Evolutionary conservation across 2,329 filamentous ascomycete genomes (phyloP), one percentile per base, ranked within the genome.

Genomic region (Neospermospora avenae): DNA sequence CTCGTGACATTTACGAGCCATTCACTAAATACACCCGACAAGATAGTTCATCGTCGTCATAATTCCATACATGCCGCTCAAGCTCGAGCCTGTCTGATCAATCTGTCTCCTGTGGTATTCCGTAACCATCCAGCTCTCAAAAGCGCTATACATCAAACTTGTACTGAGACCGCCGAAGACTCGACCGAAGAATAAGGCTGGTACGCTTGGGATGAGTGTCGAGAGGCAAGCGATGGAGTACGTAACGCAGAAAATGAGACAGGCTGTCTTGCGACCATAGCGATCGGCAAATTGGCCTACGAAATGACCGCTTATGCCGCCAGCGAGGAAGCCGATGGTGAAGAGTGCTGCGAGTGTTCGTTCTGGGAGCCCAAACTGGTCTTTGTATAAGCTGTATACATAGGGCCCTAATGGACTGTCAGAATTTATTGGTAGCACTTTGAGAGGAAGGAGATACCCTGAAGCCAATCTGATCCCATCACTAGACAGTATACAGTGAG

Each of bases 121-220:
- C 42, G 80, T 78, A 24, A 86, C 78, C 76, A 86, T 81, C 83
- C 83, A 87, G 65, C 80, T 82, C 69, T 86, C 83, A 63, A 85
- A 85, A 2, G 79, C 80, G 42, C 78, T 83, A 74, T 82, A 85
- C 35, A 86, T 75, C 44, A 86, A 71, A 18, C 81, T 84, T 35
- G 82, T 81, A 22, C 77, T 79, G 44, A 86, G 61, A 1, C 84
- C 84, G 24, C 81, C 82, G 2, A 85, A 75, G 0, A 81, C 70
- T 46, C 84, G 76, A 13, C 84, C 84, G 1, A 76, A 57, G 56
- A 84, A 80, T 4, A 87, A 73, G 11, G 82, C 55, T 4, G 72
- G 69, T 1, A 78, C 58, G 41, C 72, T 68, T 28, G 75, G 71
- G 52, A 77, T 76, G 28, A 84, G 72, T 54, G 83, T 80, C 18